Evolutionary conservation across 768 basidiomycete genomes (phyloP).

Genomic region (Gloeopeniophorella convolvens): DNA sequence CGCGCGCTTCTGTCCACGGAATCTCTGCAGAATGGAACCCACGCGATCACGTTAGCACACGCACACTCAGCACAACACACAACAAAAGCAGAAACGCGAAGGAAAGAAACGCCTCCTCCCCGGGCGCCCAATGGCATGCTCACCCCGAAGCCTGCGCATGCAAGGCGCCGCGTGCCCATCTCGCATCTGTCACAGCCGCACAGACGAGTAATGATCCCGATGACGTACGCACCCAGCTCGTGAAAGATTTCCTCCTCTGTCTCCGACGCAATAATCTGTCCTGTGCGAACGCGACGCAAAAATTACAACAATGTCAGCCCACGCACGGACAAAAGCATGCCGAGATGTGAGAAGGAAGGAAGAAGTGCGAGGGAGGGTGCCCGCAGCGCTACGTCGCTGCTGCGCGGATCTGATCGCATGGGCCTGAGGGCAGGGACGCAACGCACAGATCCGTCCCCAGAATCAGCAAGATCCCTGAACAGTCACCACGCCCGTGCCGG

Average conservation of each 20-base stretch:
- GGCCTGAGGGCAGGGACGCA: constrained; percentile 15
- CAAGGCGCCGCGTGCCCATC: background rate
- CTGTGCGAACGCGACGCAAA: constrained; percentile 30
- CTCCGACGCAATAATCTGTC: constrained; percentile 66
- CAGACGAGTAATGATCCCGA: background rate
- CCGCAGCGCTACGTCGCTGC: no score
- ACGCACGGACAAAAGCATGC: background rate
- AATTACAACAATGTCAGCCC: no score
- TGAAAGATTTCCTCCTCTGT: constrained; percentile 85
- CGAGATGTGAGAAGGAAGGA: background rate
- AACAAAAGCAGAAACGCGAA: no score
- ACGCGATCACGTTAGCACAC: background rate
- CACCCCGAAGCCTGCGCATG: background rate
- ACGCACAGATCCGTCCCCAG: constrained; percentile 4
- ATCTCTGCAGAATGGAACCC: constrained; percentile 36
- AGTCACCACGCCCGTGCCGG: no score
- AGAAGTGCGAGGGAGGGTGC: no score
- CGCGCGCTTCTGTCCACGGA: constrained; percentile 78
- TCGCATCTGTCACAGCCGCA: background rate
- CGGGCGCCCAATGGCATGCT: background rate
- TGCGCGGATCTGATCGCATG: no score
- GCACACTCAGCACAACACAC: background rate
- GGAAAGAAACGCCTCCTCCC: no score
- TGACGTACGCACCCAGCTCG: constrained; percentile 43
- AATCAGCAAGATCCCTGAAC: no score